Percentiles rank a stretch among this genome's conserved stretches.
These are phyloP conservation scores for Lichtheimia corymbifera DNA, from an alignment of 371 early-diverging fungal genomes.

Conservation along the genomic window DNA sequence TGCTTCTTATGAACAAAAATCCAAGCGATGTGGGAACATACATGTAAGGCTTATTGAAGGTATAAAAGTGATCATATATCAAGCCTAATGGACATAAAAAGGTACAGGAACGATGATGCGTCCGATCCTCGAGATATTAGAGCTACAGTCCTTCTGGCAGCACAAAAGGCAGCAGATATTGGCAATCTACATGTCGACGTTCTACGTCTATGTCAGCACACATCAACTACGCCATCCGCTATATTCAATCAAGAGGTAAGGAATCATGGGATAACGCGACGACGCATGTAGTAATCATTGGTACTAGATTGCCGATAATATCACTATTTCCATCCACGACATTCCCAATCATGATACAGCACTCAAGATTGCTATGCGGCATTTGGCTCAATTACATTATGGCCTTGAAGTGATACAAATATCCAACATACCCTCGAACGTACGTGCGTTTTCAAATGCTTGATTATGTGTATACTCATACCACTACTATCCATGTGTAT, in stretches of 20 bases:
- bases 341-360: constrained; percentile 32
- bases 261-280: not conserved
- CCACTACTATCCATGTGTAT: not conserved
- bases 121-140: not conserved
- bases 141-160: not conserved
- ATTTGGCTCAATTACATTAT: constrained; percentile 32
- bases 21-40: not conserved
- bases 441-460: not conserved
- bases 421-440: constrained; percentile 39
- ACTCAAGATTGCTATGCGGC: constrained; percentile 29
- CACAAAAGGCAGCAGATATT: not conserved
- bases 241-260: not conserved
- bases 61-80: too few relatives aligned
- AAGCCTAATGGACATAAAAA: not conserved
- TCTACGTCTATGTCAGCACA: not conserved
- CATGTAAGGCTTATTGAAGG: too few relatives aligned
- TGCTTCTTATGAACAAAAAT: constrained; percentile 5
- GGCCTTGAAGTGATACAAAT: constrained; percentile 27
- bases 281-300: not conserved
- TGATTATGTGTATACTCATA: not conserved
- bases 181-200: not conserved
- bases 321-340: constrained; percentile 28
- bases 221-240: not conserved
- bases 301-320: not conserved
- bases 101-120: not conserved